These are phyloP conservation scores for Aspergillus aculeatus DNA, from an alignment of 2,329 filamentous ascomycete genomes.

Conservation along the genomic window DNA sequence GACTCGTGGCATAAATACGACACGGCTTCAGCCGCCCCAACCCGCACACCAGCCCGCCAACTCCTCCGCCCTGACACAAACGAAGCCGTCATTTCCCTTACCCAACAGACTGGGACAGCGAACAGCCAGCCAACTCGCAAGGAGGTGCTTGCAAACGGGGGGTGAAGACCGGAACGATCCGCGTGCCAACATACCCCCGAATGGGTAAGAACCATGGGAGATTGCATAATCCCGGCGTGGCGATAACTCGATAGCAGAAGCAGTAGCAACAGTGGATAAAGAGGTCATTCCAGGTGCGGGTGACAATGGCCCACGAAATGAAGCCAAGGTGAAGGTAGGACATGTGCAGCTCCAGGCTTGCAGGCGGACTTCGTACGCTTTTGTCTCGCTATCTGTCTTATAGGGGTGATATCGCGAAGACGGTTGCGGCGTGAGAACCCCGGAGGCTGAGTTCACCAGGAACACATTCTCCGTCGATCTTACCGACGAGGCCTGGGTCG, in stretches of 20 bases:
- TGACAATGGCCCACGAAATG: constrained; percentile 52
- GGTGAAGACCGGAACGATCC: constrained; percentile 19
- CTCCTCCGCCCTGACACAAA: constrained; percentile 59
- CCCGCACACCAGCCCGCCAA: constrained; percentile 67
- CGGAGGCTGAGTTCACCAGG: constrained; percentile 62
- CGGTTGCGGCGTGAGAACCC: constrained; percentile 28
- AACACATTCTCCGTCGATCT: constrained; percentile 46
- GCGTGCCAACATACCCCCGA: constrained; percentile 38
- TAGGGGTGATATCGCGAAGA: constrained; percentile 8
- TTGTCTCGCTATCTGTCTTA: constrained; percentile 25
- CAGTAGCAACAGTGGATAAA: neutral
- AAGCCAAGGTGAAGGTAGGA: constrained; percentile 74
- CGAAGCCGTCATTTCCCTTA: constrained; percentile 52
- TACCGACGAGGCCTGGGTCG: neutral
- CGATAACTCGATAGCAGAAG: neutral
- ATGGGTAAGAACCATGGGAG: constrained; percentile 26
- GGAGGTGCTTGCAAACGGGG: constrained; percentile 77
- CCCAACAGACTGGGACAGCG: constrained; percentile 60
- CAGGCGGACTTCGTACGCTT: constrained; percentile 69
- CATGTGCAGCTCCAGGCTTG: constrained; percentile 86
- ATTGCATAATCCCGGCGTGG: constrained; percentile 5
- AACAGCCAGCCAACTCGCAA: constrained; percentile 76
- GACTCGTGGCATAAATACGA: neutral
- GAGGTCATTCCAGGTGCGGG: neutral
- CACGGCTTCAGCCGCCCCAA: constrained; percentile 36